Base-by-base conservation (phyloP, 148 eudicot genomes). In the Nepenthes gracilis region DNA sequence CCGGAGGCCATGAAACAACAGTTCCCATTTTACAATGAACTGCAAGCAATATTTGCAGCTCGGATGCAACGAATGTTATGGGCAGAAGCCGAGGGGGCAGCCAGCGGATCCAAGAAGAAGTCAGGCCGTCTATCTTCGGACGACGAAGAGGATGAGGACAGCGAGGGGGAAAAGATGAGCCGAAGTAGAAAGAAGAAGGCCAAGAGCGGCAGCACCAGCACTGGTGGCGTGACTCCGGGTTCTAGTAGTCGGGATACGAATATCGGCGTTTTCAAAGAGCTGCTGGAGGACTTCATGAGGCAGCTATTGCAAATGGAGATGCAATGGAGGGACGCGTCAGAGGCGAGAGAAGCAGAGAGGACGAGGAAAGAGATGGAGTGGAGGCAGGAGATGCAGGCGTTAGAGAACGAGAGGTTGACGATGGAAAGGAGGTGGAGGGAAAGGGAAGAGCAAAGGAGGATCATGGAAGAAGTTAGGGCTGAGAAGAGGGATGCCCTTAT, bases 31-130 rank as follows among this genome's bases (percentile, higher is more conserved):
- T 92, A 85, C 86, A 83, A 74, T 35, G 98, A 92, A 62, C 65
- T 92, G 50, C 96, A 92, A 55, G 68, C 86, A 9, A 92, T 92
- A n/a, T 88, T 92, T 64, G 54, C 85, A 1, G 81, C 82, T 0
- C 70, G 97, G 55, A 81, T 91, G 93, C 88, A 87, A 72, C 61
- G 88, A 62, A 88, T 92, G 98, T 64, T 92, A 2, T 88, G 93
- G 96, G 78, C 80, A 2, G 98, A 88, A 65, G 80, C 88, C 2
- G 96, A 82, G 59, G 80, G 81, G 0, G 83, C 74, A 9, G 68
- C 57, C 0, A 59, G 73, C 32, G 75, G 74, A 8, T 60, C 73
- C 32, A 67, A 63, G 65, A 66, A 58, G 34, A 75, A 79, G 57
- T 35, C 65, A 55, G 36, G 62, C 10, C 80, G 63, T 2, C 49